Evolutionary conservation across 1,139 yeast species (phyloP), one percentile per base, ranked within the genome.

Genomic region (Candida mesenterica): DNA sequence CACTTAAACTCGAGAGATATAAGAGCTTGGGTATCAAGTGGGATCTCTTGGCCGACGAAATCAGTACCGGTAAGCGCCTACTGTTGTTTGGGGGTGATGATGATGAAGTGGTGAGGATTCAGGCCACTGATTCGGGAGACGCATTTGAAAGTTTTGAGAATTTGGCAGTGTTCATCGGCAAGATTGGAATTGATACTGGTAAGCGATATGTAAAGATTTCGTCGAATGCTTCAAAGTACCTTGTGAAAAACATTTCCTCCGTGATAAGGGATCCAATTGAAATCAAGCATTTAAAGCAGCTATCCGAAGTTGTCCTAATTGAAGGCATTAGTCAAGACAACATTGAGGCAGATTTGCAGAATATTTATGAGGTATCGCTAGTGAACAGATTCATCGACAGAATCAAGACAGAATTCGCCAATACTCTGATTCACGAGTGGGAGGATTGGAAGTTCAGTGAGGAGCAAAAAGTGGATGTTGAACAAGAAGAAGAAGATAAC

Each of bases 321-420:
- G 4, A 49, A 17, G 34, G 24, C 2, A 18, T 37, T 4, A 12
- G 18, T 15, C 22, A 31, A 5, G 33, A 30, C 8, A 33, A 9
- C 22, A 30, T 34, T 4, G 43, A 40, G 14, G 17, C 40, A 3
- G 38, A 44, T 17, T 55, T 67, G 38, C 49, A 59, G 28, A 45
- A 44, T 10, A 49, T 66, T 27, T 56, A 63, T 39, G 38, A 48
- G 26, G 59, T 64, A 33, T 63, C 70, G 66, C 35, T 59, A 7
- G 39, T 55, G 13, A 63, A 62, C 24, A 35, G 34, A 12, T 44
- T 33, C 34, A 38, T 47, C 15, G 42, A 41, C 8, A 26, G 30
- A 12, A 36, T 46, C 14, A 39, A 64, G 38, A 33, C 34, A 4
- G 43, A 45, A 10, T 56, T 52, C 31, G 39, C 34, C 14, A 33